These are phyloP conservation scores for Podospora sp. DNA, from an alignment of 495 filamentous ascomycete species.

Conservation along the genomic window DNA sequence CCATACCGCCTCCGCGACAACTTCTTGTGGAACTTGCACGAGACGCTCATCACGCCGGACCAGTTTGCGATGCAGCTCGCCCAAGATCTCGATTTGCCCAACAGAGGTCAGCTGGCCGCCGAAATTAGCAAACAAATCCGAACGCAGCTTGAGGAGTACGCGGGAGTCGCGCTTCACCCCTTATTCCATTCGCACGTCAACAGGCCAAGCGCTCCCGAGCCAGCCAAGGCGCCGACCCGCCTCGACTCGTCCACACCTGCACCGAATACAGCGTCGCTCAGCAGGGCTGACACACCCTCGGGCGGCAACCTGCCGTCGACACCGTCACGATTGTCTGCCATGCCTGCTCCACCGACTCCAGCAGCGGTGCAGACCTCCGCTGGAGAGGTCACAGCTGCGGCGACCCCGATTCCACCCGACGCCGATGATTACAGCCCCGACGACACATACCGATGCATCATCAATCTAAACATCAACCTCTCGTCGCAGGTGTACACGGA, in stretches of 20 bases:
- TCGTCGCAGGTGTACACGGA: constrained; percentile 92
- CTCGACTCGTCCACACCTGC: constrained; percentile 47
- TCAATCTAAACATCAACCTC: constrained; percentile 89
- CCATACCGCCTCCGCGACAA: constrained; percentile 87
- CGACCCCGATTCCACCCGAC: constrained; percentile 30
- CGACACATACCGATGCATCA: constrained; percentile 88
- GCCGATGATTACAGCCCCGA: constrained; percentile 64
- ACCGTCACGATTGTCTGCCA: constrained; percentile 31
- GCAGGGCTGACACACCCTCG: constrained; percentile 53
- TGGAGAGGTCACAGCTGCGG: constrained; percentile 34
- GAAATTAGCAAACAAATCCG: constrained; percentile 93
- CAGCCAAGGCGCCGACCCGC: constrained; percentile 38
- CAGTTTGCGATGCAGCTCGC: constrained; percentile 90
- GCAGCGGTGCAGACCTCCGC: constrained; percentile 28
- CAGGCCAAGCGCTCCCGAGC: constrained; percentile 42
- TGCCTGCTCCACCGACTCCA: constrained; percentile 19
- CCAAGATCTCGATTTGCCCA: constrained; percentile 91
- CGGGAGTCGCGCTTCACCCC: constrained; percentile 89
- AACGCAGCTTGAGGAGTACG: constrained; percentile 93
- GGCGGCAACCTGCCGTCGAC: constrained; percentile 36
- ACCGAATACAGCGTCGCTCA: constrained; percentile 32
- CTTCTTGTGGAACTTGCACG: constrained; percentile 97
- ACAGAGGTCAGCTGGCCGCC: constrained; percentile 62
- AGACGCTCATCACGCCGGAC: constrained; percentile 90
- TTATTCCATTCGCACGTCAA: constrained; percentile 70